phyloP scores from a whole-genome alignment of 257 asterid genomes.

The Nicotiana knightiana region DNA sequence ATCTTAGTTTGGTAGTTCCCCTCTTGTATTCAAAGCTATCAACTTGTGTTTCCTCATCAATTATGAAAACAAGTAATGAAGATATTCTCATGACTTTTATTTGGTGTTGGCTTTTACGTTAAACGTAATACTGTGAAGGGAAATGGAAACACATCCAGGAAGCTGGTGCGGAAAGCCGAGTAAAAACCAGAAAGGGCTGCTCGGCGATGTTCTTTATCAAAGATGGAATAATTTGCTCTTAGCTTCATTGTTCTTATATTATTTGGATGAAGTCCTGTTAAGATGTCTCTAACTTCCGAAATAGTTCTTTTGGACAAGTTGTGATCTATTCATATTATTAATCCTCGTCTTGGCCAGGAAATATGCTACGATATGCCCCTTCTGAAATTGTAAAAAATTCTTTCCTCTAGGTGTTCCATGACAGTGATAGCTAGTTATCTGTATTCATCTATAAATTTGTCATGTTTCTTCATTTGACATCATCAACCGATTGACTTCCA shows the following conservation, averaged over 20 bases:
- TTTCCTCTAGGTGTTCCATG: neutral
- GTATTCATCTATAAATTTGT: neutral
- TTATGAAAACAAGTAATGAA: neutral
- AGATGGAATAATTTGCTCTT: neutral
- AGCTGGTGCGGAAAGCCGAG: neutral
- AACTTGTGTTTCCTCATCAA: neutral
- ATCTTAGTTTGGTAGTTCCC: neutral
- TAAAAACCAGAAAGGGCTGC: neutral
- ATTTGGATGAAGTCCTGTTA: slow-evolving; percentile 1
- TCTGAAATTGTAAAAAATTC: neutral
- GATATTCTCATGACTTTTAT: neutral
- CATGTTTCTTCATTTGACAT: slow-evolving; percentile 1
- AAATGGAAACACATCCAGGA: neutral
- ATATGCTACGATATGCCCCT: neutral
- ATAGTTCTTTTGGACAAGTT: neutral
- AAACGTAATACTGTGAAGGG: neutral
- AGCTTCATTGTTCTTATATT: slow-evolving; percentile 1
- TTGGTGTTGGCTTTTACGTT: neutral
- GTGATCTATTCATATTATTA: neutral
- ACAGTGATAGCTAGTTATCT: neutral
- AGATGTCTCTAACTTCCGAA: neutral
- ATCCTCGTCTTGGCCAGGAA: neutral
- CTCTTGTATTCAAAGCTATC: neutral
- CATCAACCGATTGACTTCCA: neutral
- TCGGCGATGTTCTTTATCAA: neutral